Conservation (phyloP, 441 rosid genomes). For the Arabidopsis lyrata region DNA sequence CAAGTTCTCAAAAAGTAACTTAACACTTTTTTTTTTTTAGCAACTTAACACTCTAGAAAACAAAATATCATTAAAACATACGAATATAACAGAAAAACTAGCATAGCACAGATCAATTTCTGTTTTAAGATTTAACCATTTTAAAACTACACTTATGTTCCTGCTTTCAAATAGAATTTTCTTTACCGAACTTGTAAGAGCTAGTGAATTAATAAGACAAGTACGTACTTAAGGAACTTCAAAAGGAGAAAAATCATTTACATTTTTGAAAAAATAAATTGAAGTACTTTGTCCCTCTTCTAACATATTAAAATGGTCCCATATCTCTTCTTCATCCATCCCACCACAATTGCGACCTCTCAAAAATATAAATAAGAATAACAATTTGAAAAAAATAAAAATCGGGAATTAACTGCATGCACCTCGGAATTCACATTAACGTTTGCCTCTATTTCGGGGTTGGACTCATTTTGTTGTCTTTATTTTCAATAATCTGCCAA, state of each 20-base stretch:
- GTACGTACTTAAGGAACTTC: not conserved
- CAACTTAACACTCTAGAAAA: conserved; percentile 28
- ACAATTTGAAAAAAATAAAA: conserved; percentile 26
- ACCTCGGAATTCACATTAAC: conserved; percentile 24
- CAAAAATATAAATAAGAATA: conserved; percentile 31
- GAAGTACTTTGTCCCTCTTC: not conserved
- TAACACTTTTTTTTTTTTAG: too few relatives aligned
- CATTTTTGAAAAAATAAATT: not conserved
- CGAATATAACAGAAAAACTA: too few relatives aligned
- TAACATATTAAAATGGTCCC: conserved; percentile 23
- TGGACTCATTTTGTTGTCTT: conserved; percentile 39
- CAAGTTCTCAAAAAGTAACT: conserved; percentile 38
- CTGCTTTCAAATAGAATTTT: not conserved
- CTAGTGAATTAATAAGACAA: not conserved
- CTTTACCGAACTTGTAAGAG: not conserved
- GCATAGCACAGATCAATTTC: too few relatives aligned
- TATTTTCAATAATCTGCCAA: conserved; percentile 44
- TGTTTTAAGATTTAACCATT: not conserved
- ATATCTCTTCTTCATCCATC: not conserved
- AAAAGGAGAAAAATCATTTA: conserved; percentile 9
- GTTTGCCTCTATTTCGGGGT: conserved; percentile 29
- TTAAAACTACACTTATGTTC: not conserved
- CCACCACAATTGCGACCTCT: conserved; percentile 13
- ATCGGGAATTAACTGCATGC: conserved; percentile 27
- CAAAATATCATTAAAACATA: conserved; percentile 23